Conservation (phyloP, 176 grass and related monocot genomes). For the Carex littledalei region DNA sequence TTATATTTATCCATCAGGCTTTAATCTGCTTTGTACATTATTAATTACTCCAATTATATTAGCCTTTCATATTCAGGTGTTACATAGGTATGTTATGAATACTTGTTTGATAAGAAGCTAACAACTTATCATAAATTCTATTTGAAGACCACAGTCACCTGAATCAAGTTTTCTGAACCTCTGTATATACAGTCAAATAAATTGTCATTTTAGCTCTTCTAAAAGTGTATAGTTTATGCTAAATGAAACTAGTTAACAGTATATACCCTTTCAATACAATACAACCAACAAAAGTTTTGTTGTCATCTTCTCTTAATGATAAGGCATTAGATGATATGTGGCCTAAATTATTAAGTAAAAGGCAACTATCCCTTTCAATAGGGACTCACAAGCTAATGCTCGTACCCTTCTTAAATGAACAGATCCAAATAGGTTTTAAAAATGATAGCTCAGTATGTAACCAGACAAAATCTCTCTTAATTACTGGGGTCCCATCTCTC, state of each 20-base stretch:
- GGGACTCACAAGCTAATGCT: background rate
- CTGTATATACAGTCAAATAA: background rate
- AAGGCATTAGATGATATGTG: background rate
- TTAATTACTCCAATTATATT: background rate
- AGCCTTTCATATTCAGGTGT: background rate
- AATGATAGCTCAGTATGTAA: slow-evolving; percentile 1
- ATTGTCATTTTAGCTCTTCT: background rate
- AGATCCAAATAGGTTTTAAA: slow-evolving; percentile 1
- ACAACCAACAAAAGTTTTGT: background rate
- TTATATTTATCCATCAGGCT: background rate
- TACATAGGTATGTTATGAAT: background rate
- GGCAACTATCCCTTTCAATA: background rate
- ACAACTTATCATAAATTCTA: background rate
- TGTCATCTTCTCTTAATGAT: background rate
- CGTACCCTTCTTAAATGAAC: background rate
- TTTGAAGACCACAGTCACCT: background rate
- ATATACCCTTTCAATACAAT: background rate
- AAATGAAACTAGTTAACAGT: background rate
- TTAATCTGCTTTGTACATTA: background rate
- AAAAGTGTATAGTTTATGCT: background rate
- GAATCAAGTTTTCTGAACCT: background rate
- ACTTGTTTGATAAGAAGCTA: background rate
- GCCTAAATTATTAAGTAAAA: background rate
- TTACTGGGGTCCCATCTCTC: slow-evolving; percentile 8
- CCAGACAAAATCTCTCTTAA: background rate